A percentile compares a stretch with the other conserved stretches of the same genome.
phyloP scores from a whole-genome alignment of 208 protist species.

The Phytomonas francai region DNA sequence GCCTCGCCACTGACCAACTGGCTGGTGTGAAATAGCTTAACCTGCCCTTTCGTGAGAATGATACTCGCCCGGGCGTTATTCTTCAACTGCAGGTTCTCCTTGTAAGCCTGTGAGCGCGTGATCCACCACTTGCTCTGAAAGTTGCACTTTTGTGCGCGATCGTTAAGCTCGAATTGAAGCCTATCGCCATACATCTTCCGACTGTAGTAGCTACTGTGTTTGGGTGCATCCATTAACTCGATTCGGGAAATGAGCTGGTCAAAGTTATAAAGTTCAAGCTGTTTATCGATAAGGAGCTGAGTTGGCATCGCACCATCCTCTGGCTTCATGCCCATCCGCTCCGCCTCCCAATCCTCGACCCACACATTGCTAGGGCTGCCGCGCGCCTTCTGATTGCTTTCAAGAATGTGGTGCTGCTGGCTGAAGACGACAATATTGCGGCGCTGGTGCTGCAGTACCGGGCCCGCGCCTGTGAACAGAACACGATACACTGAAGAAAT shows the following conservation, averaged over 20 bases:
- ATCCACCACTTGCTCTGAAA: constrained; percentile 86
- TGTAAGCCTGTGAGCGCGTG: constrained; percentile 54
- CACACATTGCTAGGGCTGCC: constrained; percentile 84
- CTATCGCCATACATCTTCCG: constrained; percentile 74
- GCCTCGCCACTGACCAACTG: constrained; percentile 67
- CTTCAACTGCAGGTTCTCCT: constrained; percentile 79
- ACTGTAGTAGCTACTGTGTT: constrained; percentile 84
- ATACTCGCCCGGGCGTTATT: constrained; percentile 54
- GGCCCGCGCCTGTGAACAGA: constrained; percentile 5
- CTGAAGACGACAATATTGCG: constrained; percentile 78
- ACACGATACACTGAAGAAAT: constrained; percentile 14
- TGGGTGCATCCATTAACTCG: constrained; percentile 79
- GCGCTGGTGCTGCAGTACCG: constrained; percentile 9
- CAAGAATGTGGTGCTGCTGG: constrained; percentile 80
- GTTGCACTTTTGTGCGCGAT: constrained; percentile 77
- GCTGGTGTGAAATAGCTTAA: constrained; percentile 75
- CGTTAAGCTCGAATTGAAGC: constrained; percentile 85
- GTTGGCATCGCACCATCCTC: constrained; percentile 64
- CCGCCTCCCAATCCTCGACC: constrained; percentile 85
- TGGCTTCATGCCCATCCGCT: constrained; percentile 50
- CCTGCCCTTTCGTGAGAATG: constrained; percentile 51
- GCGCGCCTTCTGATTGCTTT: constrained; percentile 81
- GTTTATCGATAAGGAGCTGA: constrained; percentile 68
- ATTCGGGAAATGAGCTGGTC: constrained; percentile 73
- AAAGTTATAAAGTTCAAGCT: constrained; percentile 85